phyloP scores from a whole-genome alignment of 768 basidiomycete species.

The Rhodotorula kratochvilovae region DNA sequence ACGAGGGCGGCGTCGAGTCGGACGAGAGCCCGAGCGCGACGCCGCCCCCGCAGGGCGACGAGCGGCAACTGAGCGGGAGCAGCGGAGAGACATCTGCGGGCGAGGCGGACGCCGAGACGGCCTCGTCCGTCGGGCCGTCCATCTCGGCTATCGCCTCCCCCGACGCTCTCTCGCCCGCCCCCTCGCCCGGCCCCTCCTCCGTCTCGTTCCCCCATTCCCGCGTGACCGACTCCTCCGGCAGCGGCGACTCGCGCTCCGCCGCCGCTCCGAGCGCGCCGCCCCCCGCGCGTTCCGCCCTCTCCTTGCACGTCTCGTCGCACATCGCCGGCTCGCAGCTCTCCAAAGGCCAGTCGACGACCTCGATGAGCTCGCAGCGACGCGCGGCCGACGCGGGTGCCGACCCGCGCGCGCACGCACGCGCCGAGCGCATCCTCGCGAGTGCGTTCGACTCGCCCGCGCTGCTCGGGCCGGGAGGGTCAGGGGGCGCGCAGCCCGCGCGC shows the following conservation, averaged over 20 bases:
- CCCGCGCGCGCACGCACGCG: conserved; percentile 1
- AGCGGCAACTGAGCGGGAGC: not conserved
- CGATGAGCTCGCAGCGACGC: not conserved
- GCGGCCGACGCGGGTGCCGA: not conserved
- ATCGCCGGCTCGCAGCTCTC: not conserved
- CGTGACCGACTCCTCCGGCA: too few species aligned
- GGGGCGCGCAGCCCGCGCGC: too few species aligned
- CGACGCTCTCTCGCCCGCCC: too few species aligned
- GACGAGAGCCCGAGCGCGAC: not conserved
- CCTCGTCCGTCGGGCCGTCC: too few species aligned
- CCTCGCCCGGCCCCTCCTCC: too few species aligned
- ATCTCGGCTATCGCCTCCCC: too few species aligned
- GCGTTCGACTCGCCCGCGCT: not conserved
- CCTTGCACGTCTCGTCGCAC: not conserved
- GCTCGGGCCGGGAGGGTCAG: not conserved
- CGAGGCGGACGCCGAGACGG: too few species aligned
- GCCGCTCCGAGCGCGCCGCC: not conserved
- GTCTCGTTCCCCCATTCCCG: too few species aligned
- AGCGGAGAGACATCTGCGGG: too few species aligned
- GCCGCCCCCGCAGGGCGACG: not conserved
- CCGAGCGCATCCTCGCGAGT: conserved; percentile 4
- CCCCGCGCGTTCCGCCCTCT: too few species aligned
- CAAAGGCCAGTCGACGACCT: not conserved
- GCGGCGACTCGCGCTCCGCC: too few species aligned
- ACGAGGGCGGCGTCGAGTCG: conserved; percentile 3